Conservation (phyloP, 805 yeast genomes). For the Nakazawaea molendinolei region DNA sequence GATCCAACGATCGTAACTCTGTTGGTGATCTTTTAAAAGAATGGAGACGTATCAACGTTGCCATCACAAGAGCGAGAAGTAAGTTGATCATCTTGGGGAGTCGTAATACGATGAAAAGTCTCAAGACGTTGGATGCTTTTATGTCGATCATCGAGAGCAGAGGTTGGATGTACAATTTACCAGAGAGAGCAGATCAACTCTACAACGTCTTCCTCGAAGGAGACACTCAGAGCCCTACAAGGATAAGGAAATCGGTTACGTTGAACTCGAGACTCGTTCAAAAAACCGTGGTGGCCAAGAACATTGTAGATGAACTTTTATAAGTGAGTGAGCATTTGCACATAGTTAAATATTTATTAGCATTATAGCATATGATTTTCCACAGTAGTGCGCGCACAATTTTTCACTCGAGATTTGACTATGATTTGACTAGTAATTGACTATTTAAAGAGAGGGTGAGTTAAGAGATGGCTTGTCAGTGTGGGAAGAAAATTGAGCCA, state of each 20-base stretch:
- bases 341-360: too few relatives aligned
- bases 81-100: slow-evolving; percentile 86
- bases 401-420: too few relatives aligned
- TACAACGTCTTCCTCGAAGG: slow-evolving; percentile 22
- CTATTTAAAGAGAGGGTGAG: too few relatives aligned
- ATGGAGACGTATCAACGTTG: slow-evolving; percentile 91
- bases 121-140: slow-evolving; percentile 50
- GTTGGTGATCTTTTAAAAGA: slow-evolving; percentile 80
- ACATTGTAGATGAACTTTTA: slow-evolving; percentile 6
- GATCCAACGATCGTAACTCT: slow-evolving; percentile 59
- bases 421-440: too few relatives aligned
- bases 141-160: slow-evolving; percentile 47
- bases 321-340: not conserved
- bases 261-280: slow-evolving; percentile 3
- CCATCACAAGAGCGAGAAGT: slow-evolving; percentile 83
- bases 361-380: too few relatives aligned
- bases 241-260: not conserved
- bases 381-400: too few relatives aligned
- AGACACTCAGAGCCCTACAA: not conserved
- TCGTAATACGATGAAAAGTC: slow-evolving; percentile 46
- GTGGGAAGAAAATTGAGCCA: too few relatives aligned
- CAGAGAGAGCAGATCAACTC: slow-evolving; percentile 31
- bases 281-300: slow-evolving; percentile 7
- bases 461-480: too few relatives aligned
- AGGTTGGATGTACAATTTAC: slow-evolving; percentile 61